Evolutionary conservation across 106 monocot species (phyloP).

Genomic region (Iris macrosiphon): DNA sequence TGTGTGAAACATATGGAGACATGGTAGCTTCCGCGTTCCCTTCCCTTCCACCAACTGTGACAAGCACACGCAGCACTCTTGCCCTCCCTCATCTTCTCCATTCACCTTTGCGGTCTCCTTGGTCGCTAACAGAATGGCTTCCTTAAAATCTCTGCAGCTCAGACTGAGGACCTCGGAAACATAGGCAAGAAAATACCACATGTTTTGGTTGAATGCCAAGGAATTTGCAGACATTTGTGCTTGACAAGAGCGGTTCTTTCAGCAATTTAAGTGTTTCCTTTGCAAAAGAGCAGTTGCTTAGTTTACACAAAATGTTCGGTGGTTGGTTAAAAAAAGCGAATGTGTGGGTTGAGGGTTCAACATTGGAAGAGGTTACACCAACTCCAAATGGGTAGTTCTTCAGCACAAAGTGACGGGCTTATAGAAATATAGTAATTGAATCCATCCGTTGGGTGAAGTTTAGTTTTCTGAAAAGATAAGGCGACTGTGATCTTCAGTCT

Average conservation of each 20-base stretch:
- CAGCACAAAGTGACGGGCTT: neutral
- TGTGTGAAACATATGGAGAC: slow-evolving; percentile 48
- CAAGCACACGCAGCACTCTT: slow-evolving; percentile 42
- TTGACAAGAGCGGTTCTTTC: slow-evolving; percentile 1
- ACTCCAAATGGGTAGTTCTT: neutral
- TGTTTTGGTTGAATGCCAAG: neutral
- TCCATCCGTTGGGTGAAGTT: no score
- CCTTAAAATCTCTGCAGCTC: slow-evolving; percentile 5
- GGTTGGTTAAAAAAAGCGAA: slow-evolving; percentile 2
- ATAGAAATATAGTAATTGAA: no score
- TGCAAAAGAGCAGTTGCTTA: slow-evolving; percentile 4
- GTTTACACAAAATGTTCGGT: slow-evolving; percentile 2
- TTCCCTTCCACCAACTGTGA: slow-evolving; percentile 28
- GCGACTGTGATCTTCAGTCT: no score
- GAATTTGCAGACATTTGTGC: neutral
- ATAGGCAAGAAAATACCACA: slow-evolving; percentile 12
- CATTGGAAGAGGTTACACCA: slow-evolving; percentile 9
- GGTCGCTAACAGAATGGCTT: neutral
- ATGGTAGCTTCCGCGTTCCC: slow-evolving; percentile 29
- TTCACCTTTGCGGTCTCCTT: neutral
- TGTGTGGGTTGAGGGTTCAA: slow-evolving; percentile 1
- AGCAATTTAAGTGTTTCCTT: no score
- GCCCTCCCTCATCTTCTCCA: slow-evolving; percentile 8
- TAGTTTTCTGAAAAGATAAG: no score
- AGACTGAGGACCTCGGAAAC: slow-evolving; percentile 12